phyloP scores from a whole-genome alignment of 1,284 basidiomycete species.

The Microbotryomycetes sp. region DNA sequence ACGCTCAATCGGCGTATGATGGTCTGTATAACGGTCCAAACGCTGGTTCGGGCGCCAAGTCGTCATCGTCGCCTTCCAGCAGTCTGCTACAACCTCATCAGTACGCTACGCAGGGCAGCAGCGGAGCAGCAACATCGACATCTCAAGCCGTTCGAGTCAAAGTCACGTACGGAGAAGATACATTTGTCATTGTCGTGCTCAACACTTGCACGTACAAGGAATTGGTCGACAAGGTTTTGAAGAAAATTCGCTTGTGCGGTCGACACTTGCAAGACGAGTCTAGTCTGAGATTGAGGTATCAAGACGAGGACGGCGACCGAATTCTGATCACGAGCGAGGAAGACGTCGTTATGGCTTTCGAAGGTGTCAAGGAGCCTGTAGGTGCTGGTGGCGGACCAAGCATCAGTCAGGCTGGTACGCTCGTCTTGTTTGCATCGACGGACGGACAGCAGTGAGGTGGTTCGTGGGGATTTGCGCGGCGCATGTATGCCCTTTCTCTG shows the following conservation, averaged over 20 bases:
- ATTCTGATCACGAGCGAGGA: conserved; percentile 77
- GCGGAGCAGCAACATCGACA: neutral
- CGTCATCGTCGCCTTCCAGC: conserved; percentile 15
- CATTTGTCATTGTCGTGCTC: conserved; percentile 84
- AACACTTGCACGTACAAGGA: conserved; percentile 66
- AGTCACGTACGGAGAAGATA: conserved; percentile 79
- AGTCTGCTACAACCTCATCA: neutral
- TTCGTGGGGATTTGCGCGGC: no score
- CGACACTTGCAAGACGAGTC: conserved; percentile 50
- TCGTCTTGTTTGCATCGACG: neutral
- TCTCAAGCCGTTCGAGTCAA: conserved; percentile 38
- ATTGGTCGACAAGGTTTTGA: conserved; percentile 78
- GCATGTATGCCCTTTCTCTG: no score
- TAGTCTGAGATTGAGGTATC: conserved; percentile 75
- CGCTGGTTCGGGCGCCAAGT: conserved; percentile 14
- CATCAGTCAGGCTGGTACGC: neutral
- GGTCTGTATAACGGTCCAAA: neutral
- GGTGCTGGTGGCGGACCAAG: neutral
- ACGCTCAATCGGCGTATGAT: neutral
- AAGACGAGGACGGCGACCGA: conserved; percentile 84
- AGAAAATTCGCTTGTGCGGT: conserved; percentile 84
- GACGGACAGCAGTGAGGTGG: neutral
- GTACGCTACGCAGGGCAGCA: neutral
- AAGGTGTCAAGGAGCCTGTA: conserved; percentile 37
- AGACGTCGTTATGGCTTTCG: conserved; percentile 83